Conservation (phyloP, 2,329 filamentous ascomycete species). For the Mycocentrospora acerina region DNA sequence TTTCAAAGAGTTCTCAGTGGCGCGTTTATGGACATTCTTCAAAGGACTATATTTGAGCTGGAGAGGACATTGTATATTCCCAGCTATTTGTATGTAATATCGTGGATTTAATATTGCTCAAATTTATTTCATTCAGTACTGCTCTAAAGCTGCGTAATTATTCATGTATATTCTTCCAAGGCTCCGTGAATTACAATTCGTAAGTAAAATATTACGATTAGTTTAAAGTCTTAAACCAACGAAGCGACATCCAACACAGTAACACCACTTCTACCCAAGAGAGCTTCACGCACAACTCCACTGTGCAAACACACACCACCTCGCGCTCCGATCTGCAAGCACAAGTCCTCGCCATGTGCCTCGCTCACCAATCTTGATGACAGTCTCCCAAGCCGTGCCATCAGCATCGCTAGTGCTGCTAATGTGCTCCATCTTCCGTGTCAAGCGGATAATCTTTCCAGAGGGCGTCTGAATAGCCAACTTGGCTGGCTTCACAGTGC, state of each 20-base stretch:
- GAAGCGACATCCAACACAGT: constrained; percentile 1
- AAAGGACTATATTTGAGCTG: no score
- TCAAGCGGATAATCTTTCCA: constrained; percentile 88
- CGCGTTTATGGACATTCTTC: no score
- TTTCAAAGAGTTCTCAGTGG: no score
- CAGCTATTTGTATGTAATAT: no score
- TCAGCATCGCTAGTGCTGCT: constrained; percentile 61
- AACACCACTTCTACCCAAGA: not conserved
- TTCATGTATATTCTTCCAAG: not conserved
- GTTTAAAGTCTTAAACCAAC: no score
- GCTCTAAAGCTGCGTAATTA: no score
- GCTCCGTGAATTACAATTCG: constrained; percentile 18
- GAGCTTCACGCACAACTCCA: constrained; percentile 55
- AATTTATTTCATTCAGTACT: no score
- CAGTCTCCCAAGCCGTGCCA: constrained; percentile 82
- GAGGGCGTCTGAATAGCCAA: constrained; percentile 90
- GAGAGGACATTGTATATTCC: no score
- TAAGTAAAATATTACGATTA: constrained; percentile 3
- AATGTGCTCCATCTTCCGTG: constrained; percentile 73
- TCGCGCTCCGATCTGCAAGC: constrained; percentile 76
- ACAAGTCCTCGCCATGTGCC: constrained; percentile 81
- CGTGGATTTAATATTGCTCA: no score
- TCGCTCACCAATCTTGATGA: constrained; percentile 83
- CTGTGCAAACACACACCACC: constrained; percentile 92
- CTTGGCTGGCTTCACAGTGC: constrained; percentile 80